Percentiles rank a stretch among this genome's conserved stretches.
Evolutionary conservation across 2,329 filamentous ascomycete species (phyloP).

Genomic region (Cytospora piceicola): DNA sequence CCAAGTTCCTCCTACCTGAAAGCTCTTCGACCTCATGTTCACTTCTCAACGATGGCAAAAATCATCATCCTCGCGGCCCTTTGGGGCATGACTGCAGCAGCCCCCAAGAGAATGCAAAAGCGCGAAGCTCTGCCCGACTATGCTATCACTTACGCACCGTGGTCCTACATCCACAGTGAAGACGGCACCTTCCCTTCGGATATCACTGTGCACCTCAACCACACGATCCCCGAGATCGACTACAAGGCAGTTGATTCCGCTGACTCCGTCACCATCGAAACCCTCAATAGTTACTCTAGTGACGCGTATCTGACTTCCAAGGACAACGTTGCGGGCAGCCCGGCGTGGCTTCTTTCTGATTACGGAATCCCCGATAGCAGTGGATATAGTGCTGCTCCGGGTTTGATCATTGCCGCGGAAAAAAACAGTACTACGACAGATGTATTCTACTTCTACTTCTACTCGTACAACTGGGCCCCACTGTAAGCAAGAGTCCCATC

Average conservation of each 20-base stretch:
- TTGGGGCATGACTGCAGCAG: conserved; percentile 1
- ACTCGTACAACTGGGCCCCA: conserved; percentile 34
- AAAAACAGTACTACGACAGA: conserved; percentile 33
- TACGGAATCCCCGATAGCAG: conserved; percentile 31
- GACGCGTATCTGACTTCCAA: conserved; percentile 31
- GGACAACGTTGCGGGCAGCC: conserved; percentile 27
- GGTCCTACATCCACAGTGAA: conserved; percentile 32
- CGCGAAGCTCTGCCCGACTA: conserved; percentile 32
- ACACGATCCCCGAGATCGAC: conserved; percentile 32
- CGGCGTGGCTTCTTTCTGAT: conserved; percentile 30
- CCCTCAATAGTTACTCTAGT: conserved; percentile 27
- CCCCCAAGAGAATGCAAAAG: conserved; percentile 5
- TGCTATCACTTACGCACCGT: conserved; percentile 31
- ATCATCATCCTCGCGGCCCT: neutral
- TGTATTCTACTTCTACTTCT: conserved; percentile 34
- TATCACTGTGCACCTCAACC: conserved; percentile 31
- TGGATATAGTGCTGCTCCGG: conserved; percentile 32
- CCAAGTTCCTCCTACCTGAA: neutral
- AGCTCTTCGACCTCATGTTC: neutral
- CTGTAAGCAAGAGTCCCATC: conserved; percentile 15
- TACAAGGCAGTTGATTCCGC: conserved; percentile 17
- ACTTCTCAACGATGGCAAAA: conserved; percentile 2
- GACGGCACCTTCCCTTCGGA: conserved; percentile 33
- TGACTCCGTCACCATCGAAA: conserved; percentile 31
- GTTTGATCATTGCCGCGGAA: conserved; percentile 33